Conservation (phyloP, 805 yeast genomes). For the Candida nitratophila region DNA sequence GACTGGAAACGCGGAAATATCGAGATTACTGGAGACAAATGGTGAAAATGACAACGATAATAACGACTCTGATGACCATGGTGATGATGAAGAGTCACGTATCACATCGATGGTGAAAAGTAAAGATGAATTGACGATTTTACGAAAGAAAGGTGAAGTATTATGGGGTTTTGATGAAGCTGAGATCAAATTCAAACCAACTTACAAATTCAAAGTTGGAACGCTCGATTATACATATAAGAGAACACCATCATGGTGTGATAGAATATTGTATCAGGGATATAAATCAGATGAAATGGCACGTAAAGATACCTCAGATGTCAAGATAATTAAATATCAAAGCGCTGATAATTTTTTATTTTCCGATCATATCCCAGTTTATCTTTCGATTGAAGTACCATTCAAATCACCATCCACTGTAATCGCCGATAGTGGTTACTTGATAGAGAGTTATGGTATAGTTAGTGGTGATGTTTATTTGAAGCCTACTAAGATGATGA, state of each 20-base stretch:
- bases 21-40: slow-evolving; percentile 4
- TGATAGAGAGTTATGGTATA: slow-evolving; percentile 16
- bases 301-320: background rate
- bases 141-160: slow-evolving; percentile 34
- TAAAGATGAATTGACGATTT: slow-evolving; percentile 44
- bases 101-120: background rate
- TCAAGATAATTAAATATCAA: slow-evolving; percentile 30
- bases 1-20: too few species aligned
- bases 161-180: slow-evolving; percentile 65
- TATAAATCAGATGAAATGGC: slow-evolving; percentile 23
- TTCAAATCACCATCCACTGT: slow-evolving; percentile 31
- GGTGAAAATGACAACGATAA: slow-evolving; percentile 1
- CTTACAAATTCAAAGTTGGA: slow-evolving; percentile 59
- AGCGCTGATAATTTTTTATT: slow-evolving; percentile 39
- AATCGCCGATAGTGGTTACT: slow-evolving; percentile 20
- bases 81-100: background rate
- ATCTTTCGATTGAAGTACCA: slow-evolving; percentile 42
- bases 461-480: slow-evolving; percentile 17
- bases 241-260: slow-evolving; percentile 87
- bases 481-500: slow-evolving; percentile 16
- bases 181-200: slow-evolving; percentile 62
- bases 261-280: slow-evolving; percentile 58
- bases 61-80: background rate
- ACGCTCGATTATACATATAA: slow-evolving; percentile 41
- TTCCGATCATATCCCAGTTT: slow-evolving; percentile 84